Evolutionary conservation across 2,329 filamentous ascomycete genomes (phyloP).

Genomic region (Colletotrichum sp.): DNA sequence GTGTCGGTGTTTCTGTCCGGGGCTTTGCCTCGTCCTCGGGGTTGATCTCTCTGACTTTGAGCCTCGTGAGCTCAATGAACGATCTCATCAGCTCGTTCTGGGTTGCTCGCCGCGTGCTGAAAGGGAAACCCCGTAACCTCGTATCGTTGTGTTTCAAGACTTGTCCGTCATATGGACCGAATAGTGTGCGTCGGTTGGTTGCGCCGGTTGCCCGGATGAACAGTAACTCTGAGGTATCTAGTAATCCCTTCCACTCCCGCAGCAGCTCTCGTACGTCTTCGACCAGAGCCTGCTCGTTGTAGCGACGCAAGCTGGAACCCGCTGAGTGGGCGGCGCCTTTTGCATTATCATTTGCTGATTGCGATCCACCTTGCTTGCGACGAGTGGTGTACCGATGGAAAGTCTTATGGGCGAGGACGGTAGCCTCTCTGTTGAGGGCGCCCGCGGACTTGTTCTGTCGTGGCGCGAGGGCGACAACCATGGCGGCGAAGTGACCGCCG

Average conservation of each 20-base stretch:
- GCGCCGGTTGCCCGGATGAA: slow-evolving; percentile 90
- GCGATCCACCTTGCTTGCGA: slow-evolving; percentile 93
- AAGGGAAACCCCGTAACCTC: slow-evolving; percentile 86
- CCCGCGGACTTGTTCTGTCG: slow-evolving; percentile 74
- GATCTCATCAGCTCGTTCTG: slow-evolving; percentile 93
- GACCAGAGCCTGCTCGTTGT: slow-evolving; percentile 89
- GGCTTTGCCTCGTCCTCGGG: slow-evolving; percentile 61
- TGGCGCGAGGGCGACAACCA: slow-evolving; percentile 89
- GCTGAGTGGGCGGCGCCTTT: slow-evolving; percentile 95
- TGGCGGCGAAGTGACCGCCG: slow-evolving; percentile 95
- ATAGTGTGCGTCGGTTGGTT: slow-evolving; percentile 85
- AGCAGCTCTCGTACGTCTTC: slow-evolving; percentile 87
- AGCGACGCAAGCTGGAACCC: slow-evolving; percentile 84
- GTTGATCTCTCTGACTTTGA: slow-evolving; percentile 82
- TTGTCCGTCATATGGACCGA: slow-evolving; percentile 89
- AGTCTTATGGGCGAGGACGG: slow-evolving; percentile 92
- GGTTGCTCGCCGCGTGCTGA: slow-evolving; percentile 88
- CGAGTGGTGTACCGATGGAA: slow-evolving; percentile 97
- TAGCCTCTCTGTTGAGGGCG: slow-evolving; percentile 81
- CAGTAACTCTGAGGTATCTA: slow-evolving; percentile 82
- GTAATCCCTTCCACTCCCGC: slow-evolving; percentile 81
- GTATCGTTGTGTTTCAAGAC: slow-evolving; percentile 80
- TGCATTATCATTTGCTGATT: slow-evolving; percentile 92
- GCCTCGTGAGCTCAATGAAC: slow-evolving; percentile 89
- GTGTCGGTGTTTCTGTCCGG: slow-evolving; percentile 38